Conservation (phyloP, 257 asterid species). For the Fraxinus quadrangulata region DNA sequence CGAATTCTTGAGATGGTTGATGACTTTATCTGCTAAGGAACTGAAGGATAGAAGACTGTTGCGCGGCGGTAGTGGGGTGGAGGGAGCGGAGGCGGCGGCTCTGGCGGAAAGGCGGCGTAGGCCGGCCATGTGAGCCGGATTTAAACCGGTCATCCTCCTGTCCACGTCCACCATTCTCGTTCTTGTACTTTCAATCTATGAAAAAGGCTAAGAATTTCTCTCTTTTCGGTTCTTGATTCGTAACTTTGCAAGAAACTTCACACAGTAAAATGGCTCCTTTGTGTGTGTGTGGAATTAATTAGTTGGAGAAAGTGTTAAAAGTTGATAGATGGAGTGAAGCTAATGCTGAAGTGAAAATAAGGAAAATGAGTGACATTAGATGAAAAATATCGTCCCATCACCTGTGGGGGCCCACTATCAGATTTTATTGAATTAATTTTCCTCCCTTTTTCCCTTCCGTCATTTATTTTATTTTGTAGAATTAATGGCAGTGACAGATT, state of each 20-base stretch:
- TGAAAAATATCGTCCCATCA: too few relatives aligned
- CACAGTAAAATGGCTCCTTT: conserved; percentile 9
- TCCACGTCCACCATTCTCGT: conserved; percentile 84
- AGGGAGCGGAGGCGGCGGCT: conserved; percentile 73
- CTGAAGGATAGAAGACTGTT: conserved; percentile 80
- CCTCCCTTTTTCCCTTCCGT: not conserved
- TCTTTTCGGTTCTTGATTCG: conserved; percentile 23
- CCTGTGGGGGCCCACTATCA: conserved; percentile 47
- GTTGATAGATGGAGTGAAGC: conserved; percentile 33
- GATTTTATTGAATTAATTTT: conserved; percentile 30
- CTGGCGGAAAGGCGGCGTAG: conserved; percentile 94
- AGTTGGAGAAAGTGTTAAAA: conserved; percentile 28
- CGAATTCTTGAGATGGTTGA: conserved; percentile 60
- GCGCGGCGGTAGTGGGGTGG: conserved; percentile 78
- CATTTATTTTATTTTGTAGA: conserved; percentile 14
- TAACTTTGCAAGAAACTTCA: conserved; percentile 20
- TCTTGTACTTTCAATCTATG: not conserved
- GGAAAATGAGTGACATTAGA: conserved; percentile 30
- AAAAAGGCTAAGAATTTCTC: not conserved
- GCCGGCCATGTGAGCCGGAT: conserved; percentile 85
- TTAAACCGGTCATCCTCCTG: conserved; percentile 86
- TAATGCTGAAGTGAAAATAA: conserved; percentile 36
- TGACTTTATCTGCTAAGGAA: conserved; percentile 72
- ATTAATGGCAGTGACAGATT: conserved; percentile 31
- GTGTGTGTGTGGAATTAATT: not conserved